Base-by-base conservation (phyloP, 75 land plant genomes). In the Larix kaempferi region DNA sequence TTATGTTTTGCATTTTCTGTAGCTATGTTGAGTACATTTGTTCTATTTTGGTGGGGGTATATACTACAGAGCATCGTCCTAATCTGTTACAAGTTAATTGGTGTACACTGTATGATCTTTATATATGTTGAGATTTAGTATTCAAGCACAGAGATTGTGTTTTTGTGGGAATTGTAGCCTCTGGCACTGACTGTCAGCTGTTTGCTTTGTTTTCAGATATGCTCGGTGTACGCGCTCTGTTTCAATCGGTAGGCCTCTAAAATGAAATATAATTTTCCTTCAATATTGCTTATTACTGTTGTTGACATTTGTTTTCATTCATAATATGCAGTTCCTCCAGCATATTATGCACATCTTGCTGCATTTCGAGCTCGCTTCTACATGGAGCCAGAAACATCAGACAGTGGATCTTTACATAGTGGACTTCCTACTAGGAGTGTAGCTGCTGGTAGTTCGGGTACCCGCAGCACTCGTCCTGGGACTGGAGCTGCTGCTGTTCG, bases 331-430 rank as follows among this genome's bases (percentile, higher is more conserved):
- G 93, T 89, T 63, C 92, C 98, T 23, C 94, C 96, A 14, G 96
- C 96, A 11, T 95, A 93, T 61, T 95, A 95, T 86, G 98, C 98
- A 2, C 98, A 95, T 79, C 78, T 95, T 29, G 98, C 96, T 56
- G 98, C 98, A 6, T 93, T 91, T 73, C 85, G 98, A 19, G 98
- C 98, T 2, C 84, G 96, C 4, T 93, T 91, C 83, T 95, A 91
- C 81, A 83, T 93, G 91, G 98, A 95, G 71, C 90, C 92, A 14
- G 96, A 95, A 37, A 44, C 83, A 57, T 85, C 89, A 15, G 93
- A 94, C 65, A 88, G 77, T 54, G 88, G 89, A 29, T 84, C 87
- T 6, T 49, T 84, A 39, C 78, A 80, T 4, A 82, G 80, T 73
- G 86, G 75, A 22, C 39, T 49, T 13, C 78, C 82, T 12, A 80